Conservation (phyloP, 2,329 filamentous ascomycete genomes). For the Diaporthe caulivora region DNA sequence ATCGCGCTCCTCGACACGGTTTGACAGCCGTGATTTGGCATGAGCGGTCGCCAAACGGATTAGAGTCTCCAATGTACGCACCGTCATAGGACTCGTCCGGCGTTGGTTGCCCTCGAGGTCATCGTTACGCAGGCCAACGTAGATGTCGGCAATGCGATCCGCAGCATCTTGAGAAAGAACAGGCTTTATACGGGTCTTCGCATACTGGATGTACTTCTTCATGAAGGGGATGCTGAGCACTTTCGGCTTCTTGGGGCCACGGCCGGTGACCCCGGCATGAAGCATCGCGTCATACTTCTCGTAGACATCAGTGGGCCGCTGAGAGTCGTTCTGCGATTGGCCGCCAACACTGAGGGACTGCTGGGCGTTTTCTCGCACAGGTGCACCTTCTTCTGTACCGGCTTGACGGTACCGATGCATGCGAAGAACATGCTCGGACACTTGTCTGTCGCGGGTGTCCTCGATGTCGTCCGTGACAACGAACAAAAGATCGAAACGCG, state of each 20-base stretch:
- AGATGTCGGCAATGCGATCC: slow-evolving; percentile 90
- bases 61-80: slow-evolving; percentile 96
- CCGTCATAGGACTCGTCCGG: slow-evolving; percentile 93
- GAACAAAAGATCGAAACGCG: slow-evolving; percentile 98
- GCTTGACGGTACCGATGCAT: slow-evolving; percentile 97
- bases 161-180: slow-evolving; percentile 91
- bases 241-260: slow-evolving; percentile 83
- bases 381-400: slow-evolving; percentile 92
- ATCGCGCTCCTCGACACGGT: slow-evolving; percentile 89
- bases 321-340: slow-evolving; percentile 79
- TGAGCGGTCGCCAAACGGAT: slow-evolving; percentile 97
- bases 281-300: slow-evolving; percentile 98
- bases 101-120: slow-evolving; percentile 95
- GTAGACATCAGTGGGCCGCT: slow-evolving; percentile 86
- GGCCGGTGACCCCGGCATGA: slow-evolving; percentile 88
- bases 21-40: slow-evolving; percentile 90
- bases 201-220: slow-evolving; percentile 99
- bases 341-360: slow-evolving; percentile 91
- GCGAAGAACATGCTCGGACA: slow-evolving; percentile 95
- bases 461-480: slow-evolving; percentile 99
- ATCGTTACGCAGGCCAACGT: slow-evolving; percentile 93
- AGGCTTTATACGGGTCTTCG: slow-evolving; percentile 91
- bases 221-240: slow-evolving; percentile 97
- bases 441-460: slow-evolving; percentile 87
- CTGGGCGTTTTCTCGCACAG: slow-evolving; percentile 87